A percentile compares a stretch with the other conserved stretches of the same genome.
These are phyloP conservation scores for Parsonsia alboflavescens DNA, from an alignment of 257 asterid species.

Conservation along the genomic window DNA sequence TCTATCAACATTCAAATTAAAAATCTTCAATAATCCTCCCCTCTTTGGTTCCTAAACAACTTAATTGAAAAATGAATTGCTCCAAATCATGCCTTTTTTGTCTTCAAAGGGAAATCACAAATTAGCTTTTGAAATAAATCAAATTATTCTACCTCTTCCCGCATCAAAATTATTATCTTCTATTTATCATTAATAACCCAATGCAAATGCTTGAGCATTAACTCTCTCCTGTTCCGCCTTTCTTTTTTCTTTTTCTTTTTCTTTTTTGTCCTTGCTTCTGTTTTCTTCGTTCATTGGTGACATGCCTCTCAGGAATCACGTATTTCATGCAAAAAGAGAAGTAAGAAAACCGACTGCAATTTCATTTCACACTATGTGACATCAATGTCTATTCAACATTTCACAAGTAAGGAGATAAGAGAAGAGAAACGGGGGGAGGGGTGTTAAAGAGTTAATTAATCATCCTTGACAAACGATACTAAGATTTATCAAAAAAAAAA, in stretches of 20 bases:
- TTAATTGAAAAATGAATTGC: background rate
- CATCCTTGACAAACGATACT: background rate
- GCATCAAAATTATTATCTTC: background rate
- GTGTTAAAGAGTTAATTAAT: too few relatives aligned
- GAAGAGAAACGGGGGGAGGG: too few relatives aligned
- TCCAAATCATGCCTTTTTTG: background rate
- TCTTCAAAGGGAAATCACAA: too few relatives aligned
- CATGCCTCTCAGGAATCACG: background rate
- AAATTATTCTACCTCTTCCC: background rate
- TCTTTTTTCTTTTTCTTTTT: too few relatives aligned
- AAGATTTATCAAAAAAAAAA: background rate
- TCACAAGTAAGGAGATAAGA: background rate
- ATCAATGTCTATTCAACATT: background rate
- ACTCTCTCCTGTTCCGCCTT: background rate
- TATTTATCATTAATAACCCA: background rate
- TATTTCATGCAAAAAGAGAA: background rate
- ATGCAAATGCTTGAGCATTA: background rate
- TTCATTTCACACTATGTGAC: background rate
- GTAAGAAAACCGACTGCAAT: background rate
- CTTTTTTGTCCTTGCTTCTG: background rate
- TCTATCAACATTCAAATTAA: background rate
- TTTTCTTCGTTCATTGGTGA: background rate
- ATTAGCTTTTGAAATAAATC: background rate
- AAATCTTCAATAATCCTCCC: background rate
- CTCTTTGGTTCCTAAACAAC: background rate